Evolutionary conservation across 2,329 filamentous ascomycete genomes (phyloP), one percentile per base, ranked within the genome.

Genomic region (Aschersonia sp.): DNA sequence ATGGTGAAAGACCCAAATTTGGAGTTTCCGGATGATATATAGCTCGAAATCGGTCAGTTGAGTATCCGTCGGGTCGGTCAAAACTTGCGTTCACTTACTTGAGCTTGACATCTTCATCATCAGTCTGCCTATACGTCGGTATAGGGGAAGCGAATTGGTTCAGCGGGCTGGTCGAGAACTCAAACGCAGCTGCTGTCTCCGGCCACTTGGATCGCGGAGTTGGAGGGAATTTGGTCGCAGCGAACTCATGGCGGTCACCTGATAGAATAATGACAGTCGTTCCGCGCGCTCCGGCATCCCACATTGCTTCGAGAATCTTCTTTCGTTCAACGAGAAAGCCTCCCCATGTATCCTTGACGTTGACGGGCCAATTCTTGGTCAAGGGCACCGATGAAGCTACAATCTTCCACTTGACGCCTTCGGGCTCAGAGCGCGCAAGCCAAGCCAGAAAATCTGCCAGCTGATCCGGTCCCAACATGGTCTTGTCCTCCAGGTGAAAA

Each of bases 181-280:
- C 92, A 57, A 94, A 84, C 0, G 94, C 85, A 0, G 82, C 74
- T 1, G 79, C 76, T 42, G 66, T 73, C 45, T 78, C 67, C 0
- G 78, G 72, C 82, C 82, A 87, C 47, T 64, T 76, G 45, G 78
- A 77, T 52, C 68, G 73, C 47, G 55, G 70, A 52, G 72, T 78
- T n/a, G 75, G 80, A 12, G 73, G 83, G 66, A 84, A 84, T 45
- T 82, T 80, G 0, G 91, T 97, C 0, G 91, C 89, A 2, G 86
- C 92, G 62, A 97, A 97, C 63, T 98, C 92, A 60, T 98, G 92
- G n/a, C 92, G 75, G 59, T 98, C 92, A 1, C 92, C 92, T 12
- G 85, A 92, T 9, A 98, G 71, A 9, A 97, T 72, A 3, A 95
- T 74, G 5, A 97, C 82, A 30, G 89, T 86, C 5, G 84, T 70